Percentiles rank a stretch among this genome's conserved stretches.
Conservation (phyloP, 1,284 basidiomycete species). For the Naganishia liquefaciens region DNA sequence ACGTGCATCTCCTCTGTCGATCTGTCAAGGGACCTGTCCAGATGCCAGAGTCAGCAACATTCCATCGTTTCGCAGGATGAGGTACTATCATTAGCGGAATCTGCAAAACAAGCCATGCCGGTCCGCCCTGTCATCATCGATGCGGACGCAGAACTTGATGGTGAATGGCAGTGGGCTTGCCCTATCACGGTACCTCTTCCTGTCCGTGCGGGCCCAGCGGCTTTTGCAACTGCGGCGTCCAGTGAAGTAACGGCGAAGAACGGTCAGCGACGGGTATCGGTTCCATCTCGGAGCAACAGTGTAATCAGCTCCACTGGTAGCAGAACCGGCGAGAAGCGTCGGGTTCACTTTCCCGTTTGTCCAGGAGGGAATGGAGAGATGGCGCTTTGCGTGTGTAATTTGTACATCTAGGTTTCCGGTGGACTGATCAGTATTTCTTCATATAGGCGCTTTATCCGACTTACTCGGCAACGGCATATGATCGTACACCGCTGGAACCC, state of each 20-base stretch:
- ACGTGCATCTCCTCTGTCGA: not conserved
- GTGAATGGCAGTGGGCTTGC: conserved; percentile 26
- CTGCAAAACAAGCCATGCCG: not conserved
- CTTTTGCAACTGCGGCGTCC: not conserved
- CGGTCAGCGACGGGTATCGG: not conserved
- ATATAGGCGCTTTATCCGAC: conserved; percentile 49
- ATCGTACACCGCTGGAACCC: conserved; percentile 54
- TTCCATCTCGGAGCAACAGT: conserved; percentile 24
- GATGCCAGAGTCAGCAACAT: not conserved
- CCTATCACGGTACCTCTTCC: conserved; percentile 16
- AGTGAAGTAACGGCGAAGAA: not conserved
- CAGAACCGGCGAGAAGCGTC: conserved; percentile 15
- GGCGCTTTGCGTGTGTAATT: conserved; percentile 65
- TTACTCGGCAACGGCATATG: conserved; percentile 52
- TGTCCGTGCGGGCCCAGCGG: not conserved
- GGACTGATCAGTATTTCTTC: not conserved
- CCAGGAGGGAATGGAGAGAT: conserved; percentile 64
- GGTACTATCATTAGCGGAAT: not conserved
- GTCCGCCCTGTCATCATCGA: not conserved
- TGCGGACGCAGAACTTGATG: conserved; percentile 15
- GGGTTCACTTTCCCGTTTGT: conserved; percentile 63
- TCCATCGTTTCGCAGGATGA: not conserved
- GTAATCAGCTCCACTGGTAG: conserved; percentile 10
- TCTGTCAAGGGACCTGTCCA: not conserved
- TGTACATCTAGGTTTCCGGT: not conserved